phyloP scores from a whole-genome alignment of 768 basidiomycete genomes.

The Lenzites betulinus region DNA sequence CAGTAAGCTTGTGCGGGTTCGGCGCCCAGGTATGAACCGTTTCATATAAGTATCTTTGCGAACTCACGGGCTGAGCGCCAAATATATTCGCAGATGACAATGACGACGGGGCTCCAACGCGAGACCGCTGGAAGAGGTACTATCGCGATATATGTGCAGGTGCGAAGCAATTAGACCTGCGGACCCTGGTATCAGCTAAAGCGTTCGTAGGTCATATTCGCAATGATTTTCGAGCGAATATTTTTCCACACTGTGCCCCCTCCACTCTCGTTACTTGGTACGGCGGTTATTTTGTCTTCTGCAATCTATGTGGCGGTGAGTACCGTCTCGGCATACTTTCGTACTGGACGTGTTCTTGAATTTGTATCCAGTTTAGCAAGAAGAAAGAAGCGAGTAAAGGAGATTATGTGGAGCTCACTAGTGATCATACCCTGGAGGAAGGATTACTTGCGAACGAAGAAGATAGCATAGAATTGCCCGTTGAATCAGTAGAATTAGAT shows the following conservation, averaged over 20 bases:
- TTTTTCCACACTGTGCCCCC: slow-evolving; percentile 65
- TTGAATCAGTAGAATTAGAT: neutral
- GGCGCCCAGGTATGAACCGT: slow-evolving; percentile 38
- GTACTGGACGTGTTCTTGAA: too few species aligned
- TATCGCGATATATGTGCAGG: slow-evolving; percentile 61
- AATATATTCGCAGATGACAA: slow-evolving; percentile 43
- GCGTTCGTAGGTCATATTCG: slow-evolving; percentile 57
- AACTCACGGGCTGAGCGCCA: neutral
- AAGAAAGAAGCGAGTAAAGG: neutral
- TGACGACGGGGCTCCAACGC: slow-evolving; percentile 63
- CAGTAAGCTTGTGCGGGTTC: slow-evolving; percentile 57
- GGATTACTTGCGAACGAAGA: neutral
- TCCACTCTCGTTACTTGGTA: slow-evolving; percentile 60
- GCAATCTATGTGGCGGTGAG: slow-evolving; percentile 71
- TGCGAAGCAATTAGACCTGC: slow-evolving; percentile 24
- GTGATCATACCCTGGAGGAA: neutral
- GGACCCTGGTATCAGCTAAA: neutral
- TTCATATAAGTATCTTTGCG: neutral
- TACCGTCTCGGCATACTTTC: too few species aligned
- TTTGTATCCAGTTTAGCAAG: neutral
- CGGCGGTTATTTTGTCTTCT: slow-evolving; percentile 59
- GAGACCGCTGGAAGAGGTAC: slow-evolving; percentile 67
- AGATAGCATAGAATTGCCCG: neutral
- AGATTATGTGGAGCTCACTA: too few species aligned
- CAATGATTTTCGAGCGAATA: slow-evolving; percentile 60